Evolutionary conservation across 371 early-diverging fungal species (phyloP), one percentile per base, ranked within the genome.

Genomic region (Homolaphlyctis polyrhiza): DNA sequence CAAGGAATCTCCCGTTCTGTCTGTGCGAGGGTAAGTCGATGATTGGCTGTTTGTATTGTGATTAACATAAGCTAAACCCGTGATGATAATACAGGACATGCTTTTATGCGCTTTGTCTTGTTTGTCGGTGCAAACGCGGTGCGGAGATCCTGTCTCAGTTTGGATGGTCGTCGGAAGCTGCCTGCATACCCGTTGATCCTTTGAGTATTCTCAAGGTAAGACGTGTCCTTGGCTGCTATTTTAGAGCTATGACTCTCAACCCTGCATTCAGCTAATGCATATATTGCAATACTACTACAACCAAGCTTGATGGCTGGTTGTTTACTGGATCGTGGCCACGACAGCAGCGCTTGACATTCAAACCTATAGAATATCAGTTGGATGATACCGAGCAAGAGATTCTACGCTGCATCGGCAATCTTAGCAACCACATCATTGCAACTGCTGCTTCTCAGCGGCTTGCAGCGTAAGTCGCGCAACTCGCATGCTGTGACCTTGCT

Each of bases 391-490:
- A 86, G 63, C 67, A 78, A 49, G 90, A 89, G 65, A 85, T 93
- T 32, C 66, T 94, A 16, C 82, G 82, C 64, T 76, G 85, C 35
- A 83, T 91, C 58, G 91, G 92, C 36, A 90, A 91, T 64, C 79
- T 94, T 73, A 87, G 88, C 59, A 94, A 92, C 66, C 90, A 92
- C 63, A 89, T 94, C 51, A 73, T 92, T n/a, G 87, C 91, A 1
- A 89, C 85, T 63, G 86, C 87, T 16, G 90, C 90, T 0, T 88
- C 89, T 23, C 87, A 86, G 63, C 77, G 77, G 25, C 66, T 94
- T 14, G 81, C 88, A 47, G 82, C 71, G 89, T 86, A 78, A 25
- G 67, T 29, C 25, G 5, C 23, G 45, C 23, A 45, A 18, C 23
- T 16, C 18, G 23, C 23, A 27, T 27, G 6, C 18, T 39, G 39